Evolutionary conservation across 176 grass and related monocot species (phyloP), one percentile per base, ranked within the genome.

Genomic region (Carex parvula): DNA sequence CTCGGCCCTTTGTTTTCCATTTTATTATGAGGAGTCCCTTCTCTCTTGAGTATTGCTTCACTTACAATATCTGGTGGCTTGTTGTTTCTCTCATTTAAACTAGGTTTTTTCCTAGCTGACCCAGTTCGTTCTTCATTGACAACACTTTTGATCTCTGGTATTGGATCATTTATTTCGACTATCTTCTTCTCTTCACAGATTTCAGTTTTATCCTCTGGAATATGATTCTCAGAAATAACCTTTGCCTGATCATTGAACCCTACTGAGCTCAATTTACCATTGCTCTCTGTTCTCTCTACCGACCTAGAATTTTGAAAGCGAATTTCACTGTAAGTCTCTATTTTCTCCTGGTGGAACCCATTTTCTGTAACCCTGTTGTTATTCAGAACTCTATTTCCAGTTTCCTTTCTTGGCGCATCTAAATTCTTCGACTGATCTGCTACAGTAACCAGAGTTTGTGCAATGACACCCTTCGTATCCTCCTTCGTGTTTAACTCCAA

Each of bases 121-220:
- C n/a, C 32, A 6, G 20, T 60, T 84, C 70, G 90, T 79, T 92
- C 88, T 83, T 93, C 93, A 54, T 82, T 89, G 77, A 95, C 74
- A 56, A 93, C 79, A 89, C 66, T 89, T 83, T 92, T 93, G 61
- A 90, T 88, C 70, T 90, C 89, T 53, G 50, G 75, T 91, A 63
- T 84, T 39, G 84, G 90, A 80, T 87, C 87, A 80, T 91, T 81
- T 64, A 83, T 66, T 53, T 83, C 89, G 54, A 98, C 88, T 86
- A 95, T 80, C 60, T 94, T 95, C 92, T 98, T 98, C 88, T 94
- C 95, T 79, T 98, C 92, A 88, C 87, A 98, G 66, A 93, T 84
- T 87, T 91, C 54, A 22, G 81, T 78, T 60, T 86, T 76, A 53
- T 91, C 85, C 76, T 92, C 13, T 57, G 56, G 82, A 89, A 90